A percentile compares a stretch with the other conserved stretches of the same genome.
phyloP scores from a whole-genome alignment of 495 filamentous ascomycete species.

The Aspergillus coremiiformis region DNA sequence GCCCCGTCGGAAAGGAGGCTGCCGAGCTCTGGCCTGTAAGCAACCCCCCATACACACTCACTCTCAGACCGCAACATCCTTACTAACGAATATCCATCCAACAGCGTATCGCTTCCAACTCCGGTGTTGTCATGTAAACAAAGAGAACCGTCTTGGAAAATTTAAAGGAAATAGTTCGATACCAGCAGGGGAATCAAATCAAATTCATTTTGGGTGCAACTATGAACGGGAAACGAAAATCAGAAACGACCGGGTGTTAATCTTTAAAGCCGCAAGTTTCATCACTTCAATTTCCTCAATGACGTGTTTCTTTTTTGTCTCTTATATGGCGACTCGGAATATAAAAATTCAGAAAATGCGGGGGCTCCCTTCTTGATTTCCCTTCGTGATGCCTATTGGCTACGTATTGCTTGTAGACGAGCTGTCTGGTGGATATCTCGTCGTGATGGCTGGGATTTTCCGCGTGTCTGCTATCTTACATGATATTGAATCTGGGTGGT shows the following conservation, averaged over 20 bases:
- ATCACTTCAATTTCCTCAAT: constrained; percentile 3
- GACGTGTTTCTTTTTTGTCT: constrained; percentile 6
- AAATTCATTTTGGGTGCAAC: constrained; percentile 26
- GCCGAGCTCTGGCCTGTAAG: constrained; percentile 97
- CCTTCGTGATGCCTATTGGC: background rate
- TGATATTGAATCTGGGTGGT: too few relatives aligned
- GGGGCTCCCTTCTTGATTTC: background rate
- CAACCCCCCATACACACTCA: background rate
- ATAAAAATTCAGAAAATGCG: constrained; percentile 4
- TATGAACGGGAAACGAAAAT: constrained; percentile 12
- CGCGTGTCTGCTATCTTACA: too few relatives aligned
- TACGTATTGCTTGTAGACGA: background rate
- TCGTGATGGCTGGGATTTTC: too few relatives aligned
- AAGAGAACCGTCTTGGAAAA: constrained; percentile 21
- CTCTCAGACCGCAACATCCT: too few relatives aligned
- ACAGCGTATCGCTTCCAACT: constrained; percentile 98
- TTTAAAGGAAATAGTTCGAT: constrained; percentile 33
- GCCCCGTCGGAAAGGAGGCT: constrained; percentile 98
- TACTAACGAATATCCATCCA: constrained; percentile 2
- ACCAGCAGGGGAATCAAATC: constrained; percentile 29
- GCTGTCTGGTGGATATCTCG: too few relatives aligned
- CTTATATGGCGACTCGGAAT: constrained; percentile 8
- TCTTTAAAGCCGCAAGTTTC: background rate
- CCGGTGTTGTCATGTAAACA: constrained; percentile 97
- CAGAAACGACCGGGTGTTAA: constrained; percentile 1